Base-by-base conservation (phyloP, 345 rosid genomes). In the Linum usitatissimum region DNA sequence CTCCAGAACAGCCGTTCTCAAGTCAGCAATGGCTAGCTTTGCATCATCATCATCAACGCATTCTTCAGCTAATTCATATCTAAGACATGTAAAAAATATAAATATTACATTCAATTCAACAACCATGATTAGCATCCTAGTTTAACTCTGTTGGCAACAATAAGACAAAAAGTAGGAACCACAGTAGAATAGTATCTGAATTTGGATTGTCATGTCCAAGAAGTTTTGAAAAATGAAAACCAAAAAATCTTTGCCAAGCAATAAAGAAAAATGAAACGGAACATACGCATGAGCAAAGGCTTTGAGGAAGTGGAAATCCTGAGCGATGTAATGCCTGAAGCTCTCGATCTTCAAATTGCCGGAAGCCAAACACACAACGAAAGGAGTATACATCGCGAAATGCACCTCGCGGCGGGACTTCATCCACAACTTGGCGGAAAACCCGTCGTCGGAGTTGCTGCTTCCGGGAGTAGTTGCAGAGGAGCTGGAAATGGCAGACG, bases 41-140 rank as follows among this genome's bases (percentile, higher is more conserved):
- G 84, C 96, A 65, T 90, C 99, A 64, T 90, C 99, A 70, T 88
- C 99, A 71, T 86, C 99, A 28, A 97, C 87, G 76, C 90, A 90
- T 45, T 87, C 97, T 77, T 80, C 91, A 0, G 99, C 96, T 73
- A 81, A 73, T 64, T 83, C 92, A 74, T 83, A 88, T 79, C 99
- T 90, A 71, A 71, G 58, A 59, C 51, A n/a, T 18, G 53, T 34
- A 34, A 34, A 1, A 1, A 34, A 34, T 0, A 34, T 4, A 7
- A 34, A 34, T 4, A 34, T 34, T 34, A 34, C 38, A 34, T 34
- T 40, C 15, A 1, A 23, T 67, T 40, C 15, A 62, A 60, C 49
- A 55, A 53, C 40, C 48, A 13, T 3, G 23, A 51, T 13, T 59
- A 20, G 48, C 13, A 74, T 19, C 40, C 59, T 49, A 66, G 56